Base-by-base conservation (phyloP, 768 basidiomycete species). In the Ramaria rubella region DNA sequence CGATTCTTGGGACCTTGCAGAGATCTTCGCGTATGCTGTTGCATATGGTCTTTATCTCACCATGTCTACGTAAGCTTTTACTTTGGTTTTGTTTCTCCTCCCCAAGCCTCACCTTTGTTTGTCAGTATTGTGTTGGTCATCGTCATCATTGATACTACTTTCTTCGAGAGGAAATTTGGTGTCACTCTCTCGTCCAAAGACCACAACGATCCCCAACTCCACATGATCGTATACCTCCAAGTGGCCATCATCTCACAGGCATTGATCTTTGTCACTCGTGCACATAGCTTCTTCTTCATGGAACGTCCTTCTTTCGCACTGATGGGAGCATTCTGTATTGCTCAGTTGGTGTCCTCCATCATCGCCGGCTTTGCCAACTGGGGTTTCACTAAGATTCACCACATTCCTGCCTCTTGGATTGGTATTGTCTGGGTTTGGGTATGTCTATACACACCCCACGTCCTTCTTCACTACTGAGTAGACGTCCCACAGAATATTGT, bases 201-300 rank as follows among this genome's bases (percentile, higher is more conserved):
- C 31, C 72, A 76, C 62, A 88, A 88, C 69, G 87, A 91, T 69
- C 71, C 69, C n/a, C 77, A 85, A 63, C 75, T 94, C 5, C 92
- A 95, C 78, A 88, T 86, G 76, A 81, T 96, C 65, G 79, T 94
- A 68, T 95, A 96, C 79, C 81, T 94, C 63, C 92, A 95, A 75
- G 95, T 98, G 58, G 95, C 95, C 59, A 94, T 97, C 73, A 98
- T 98, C 76, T 97, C 95, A 45, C 95, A 98, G 72, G 95, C 95
- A 1, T 78, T 98, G 61, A 96, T 95, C 75, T 95, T 95, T 76
- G 83, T 94, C 71, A 95, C 93, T 38, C 91, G 93, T 75, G 85
- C 93, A 63, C 94, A 94, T 66, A 78, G 86, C 9, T 94, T 90
- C 82, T 94, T 93, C 88, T 95, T 93, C 79, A 90, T 91, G 89